Percentiles rank a stretch among this genome's conserved stretches.
Conservation (phyloP, 345 rosid genomes). For the Gossypium stocksii region DNA sequence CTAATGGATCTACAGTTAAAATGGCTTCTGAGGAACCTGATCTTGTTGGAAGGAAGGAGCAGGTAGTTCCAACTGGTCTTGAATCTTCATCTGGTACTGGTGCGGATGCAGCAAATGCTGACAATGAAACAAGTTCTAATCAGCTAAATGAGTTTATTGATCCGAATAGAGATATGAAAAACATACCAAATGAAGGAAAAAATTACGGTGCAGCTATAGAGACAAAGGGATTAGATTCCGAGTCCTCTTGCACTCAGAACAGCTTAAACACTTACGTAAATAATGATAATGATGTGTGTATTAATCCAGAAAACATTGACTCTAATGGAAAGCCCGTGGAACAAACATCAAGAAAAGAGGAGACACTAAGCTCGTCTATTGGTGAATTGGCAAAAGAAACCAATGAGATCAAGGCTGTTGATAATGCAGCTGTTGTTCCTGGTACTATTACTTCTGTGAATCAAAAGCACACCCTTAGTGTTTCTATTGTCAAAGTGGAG, state of each 20-base stretch:
- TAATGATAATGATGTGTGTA: conserved; percentile 41
- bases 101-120: conserved; percentile 31
- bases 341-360: conserved; percentile 40
- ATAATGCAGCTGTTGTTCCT: conserved; percentile 22
- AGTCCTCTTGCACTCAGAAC: conserved; percentile 61
- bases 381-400: conserved; percentile 41
- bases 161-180: conserved; percentile 32
- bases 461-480: conserved; percentile 29
- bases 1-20: conserved; percentile 22
- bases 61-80: conserved; percentile 31
- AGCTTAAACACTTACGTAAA: conserved; percentile 42
- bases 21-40: conserved; percentile 39
- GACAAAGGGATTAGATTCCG: conserved; percentile 51
- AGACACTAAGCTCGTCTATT: conserved; percentile 30
- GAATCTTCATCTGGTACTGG: conserved; percentile 34
- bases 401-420: conserved; percentile 37
- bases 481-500: conserved; percentile 34
- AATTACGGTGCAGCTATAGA: conserved; percentile 30
- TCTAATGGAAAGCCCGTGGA: conserved; percentile 32
- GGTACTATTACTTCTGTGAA: conserved; percentile 23
- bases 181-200: conserved; percentile 37
- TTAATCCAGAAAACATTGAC: conserved; percentile 35
- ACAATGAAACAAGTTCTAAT: conserved; percentile 31
- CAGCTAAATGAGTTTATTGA: conserved; percentile 42
- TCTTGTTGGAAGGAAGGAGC: conserved; percentile 38